Evolutionary conservation across 352 stramenopile genomes (phyloP), one percentile per base, ranked within the genome.

Genomic region (Pythium dissotocum): DNA sequence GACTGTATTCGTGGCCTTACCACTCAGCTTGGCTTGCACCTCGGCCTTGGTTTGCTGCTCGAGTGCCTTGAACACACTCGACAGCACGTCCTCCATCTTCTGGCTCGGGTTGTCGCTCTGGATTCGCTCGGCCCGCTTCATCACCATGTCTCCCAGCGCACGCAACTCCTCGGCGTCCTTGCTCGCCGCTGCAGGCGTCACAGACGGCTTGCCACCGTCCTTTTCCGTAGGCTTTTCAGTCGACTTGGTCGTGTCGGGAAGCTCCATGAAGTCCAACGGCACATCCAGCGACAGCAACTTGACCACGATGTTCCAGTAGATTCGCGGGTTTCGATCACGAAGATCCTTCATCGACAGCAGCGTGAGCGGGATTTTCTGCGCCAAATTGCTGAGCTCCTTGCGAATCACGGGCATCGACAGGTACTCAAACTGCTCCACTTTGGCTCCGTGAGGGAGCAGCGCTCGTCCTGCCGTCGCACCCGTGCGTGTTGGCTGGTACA

Each of bases 251-350:
- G 60, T 75, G 32, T 78, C 72, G 1, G 77, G 77, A 6, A 85
- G 62, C 32, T 82, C 63, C 60, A 85, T 60, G 61, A 85, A 85
- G 61, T 83, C 67, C 8, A 87, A 38, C 21, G 77, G 75, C 24
- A 73, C 78, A 16, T 72, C 70, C 4, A 87, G 64, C 54, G 73
- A 70, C 32, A 87, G 67, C 30, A 84, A 40, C 69, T 87, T 85
- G 32, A 87, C 71, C 16, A 85, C 75, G 16, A 87, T 76, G 58
- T 87, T 87, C 79, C 79, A 87, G 66, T 87, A 87, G 36, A 85
- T 82, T 7, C 74, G 73, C 0, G 77, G 69, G 44, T 83, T 77
- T n/a, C 69, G 26, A 10, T 66, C 63, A 2, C 74, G 69, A 32
- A 86, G 33, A 30, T 81, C 66, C 3, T 65, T 59, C 76, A 83